Conservation (phyloP, 2,329 filamentous ascomycete species). For the Coniochaeta sp. region DNA sequence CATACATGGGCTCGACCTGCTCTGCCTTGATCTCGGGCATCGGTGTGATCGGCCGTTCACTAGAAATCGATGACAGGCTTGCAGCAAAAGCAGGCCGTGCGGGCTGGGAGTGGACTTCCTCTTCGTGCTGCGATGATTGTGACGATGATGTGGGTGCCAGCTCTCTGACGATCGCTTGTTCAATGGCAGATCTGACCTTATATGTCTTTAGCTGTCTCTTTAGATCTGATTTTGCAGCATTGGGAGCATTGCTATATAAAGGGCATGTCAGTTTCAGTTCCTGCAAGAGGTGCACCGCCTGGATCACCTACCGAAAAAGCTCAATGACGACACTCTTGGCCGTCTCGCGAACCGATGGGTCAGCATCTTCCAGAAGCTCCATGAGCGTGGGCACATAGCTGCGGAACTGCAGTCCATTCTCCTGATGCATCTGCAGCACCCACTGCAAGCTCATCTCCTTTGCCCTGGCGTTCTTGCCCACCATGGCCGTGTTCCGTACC, state of each 20-base stretch:
- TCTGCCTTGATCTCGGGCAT: conserved; percentile 60
- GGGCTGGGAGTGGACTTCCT: conserved; percentile 31
- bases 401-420: conserved; percentile 73
- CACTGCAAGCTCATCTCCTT: conserved; percentile 83
- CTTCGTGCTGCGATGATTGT: conserved; percentile 30
- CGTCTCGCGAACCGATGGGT: conserved; percentile 76
- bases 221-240: conserved; percentile 78
- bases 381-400: conserved; percentile 77
- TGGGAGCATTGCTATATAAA: conserved; percentile 60
- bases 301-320: conserved; percentile 61
- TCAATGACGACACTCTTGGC: conserved; percentile 81
- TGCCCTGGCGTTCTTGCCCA: conserved; percentile 72
- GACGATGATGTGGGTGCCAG: conserved; percentile 46
- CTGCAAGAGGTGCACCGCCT: neutral
- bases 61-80: conserved; percentile 41
- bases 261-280: neutral
- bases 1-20: conserved; percentile 70
- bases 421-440: conserved; percentile 80
- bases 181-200: conserved; percentile 81
- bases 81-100: conserved; percentile 36
- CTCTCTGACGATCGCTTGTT: conserved; percentile 70
- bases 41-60: conserved; percentile 52
- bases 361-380: conserved; percentile 82
- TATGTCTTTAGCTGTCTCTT: conserved; percentile 79
- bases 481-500: conserved; percentile 71